Evolutionary conservation across 1,284 basidiomycete species (phyloP).

Genomic region (Moniliophthora roreri): DNA sequence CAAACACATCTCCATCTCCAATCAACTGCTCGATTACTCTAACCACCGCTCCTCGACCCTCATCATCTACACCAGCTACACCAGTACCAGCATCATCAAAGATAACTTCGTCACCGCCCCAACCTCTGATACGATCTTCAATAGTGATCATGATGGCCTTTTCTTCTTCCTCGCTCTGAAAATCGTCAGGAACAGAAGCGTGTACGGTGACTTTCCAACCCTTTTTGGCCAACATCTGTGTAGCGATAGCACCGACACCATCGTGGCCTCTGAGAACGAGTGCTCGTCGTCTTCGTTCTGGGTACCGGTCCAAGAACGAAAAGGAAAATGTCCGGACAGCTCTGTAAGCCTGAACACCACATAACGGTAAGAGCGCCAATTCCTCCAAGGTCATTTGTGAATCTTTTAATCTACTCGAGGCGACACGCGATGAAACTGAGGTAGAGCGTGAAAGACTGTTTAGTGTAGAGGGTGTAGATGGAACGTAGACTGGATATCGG

Average conservation of each 20-base stretch:
- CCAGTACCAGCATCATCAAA: conserved; percentile 19
- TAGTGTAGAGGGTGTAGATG: not conserved
- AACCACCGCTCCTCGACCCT: conserved; percentile 42
- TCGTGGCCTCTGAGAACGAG: conserved; percentile 77
- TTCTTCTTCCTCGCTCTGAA: conserved; percentile 21
- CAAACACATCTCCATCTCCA: conserved; percentile 62
- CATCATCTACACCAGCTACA: no score
- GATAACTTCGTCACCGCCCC: conserved; percentile 9
- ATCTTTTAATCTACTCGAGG: not conserved
- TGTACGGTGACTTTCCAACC: conserved; percentile 74
- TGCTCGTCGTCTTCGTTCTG: conserved; percentile 37
- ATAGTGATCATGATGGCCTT: conserved; percentile 1
- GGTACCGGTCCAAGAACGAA: not conserved
- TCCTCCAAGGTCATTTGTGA: conserved; percentile 63
- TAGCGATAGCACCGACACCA: conserved; percentile 72
- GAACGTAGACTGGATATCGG: not conserved
- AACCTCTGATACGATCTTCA: not conserved
- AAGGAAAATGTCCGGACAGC: conserved; percentile 62
- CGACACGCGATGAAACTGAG: not conserved
- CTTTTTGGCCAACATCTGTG: conserved; percentile 65
- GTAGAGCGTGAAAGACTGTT: not conserved
- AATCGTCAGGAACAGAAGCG: conserved; percentile 44
- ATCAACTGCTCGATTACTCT: conserved; percentile 54
- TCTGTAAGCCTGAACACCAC: conserved; percentile 76
- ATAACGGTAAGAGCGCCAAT: conserved; percentile 74